phyloP scores from a whole-genome alignment of 495 filamentous ascomycete species.

The Neurospora intermedia region DNA sequence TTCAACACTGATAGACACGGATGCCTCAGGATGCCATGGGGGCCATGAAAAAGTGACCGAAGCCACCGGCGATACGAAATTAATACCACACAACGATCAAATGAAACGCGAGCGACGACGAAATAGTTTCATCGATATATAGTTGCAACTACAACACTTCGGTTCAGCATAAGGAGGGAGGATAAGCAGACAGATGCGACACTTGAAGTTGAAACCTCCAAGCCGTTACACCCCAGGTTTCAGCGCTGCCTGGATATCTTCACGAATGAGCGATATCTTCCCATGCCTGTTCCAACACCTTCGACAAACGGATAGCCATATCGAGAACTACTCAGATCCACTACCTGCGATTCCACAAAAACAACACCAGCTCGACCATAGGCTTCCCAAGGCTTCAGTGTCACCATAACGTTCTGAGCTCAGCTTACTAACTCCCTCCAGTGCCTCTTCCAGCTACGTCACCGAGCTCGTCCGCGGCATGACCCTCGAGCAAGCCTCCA shows the following conservation, averaged over 20 bases:
- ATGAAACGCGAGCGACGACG: neutral
- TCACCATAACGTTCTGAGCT: neutral
- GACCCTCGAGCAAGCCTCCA: conserved; percentile 87
- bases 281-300: neutral
- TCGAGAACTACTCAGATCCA: neutral
- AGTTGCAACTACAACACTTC: neutral
- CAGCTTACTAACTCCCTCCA: conserved; percentile 9
- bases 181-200: neutral
- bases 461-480: conserved; percentile 90
- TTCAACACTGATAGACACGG: neutral
- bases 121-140: neutral
- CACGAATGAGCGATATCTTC: neutral
- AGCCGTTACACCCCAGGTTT: neutral
- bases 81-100: neutral
- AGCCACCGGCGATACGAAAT: neutral
- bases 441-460: conserved; percentile 58
- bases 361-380: neutral
- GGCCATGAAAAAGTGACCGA: neutral
- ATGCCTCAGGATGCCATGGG: neutral
- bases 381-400: neutral
- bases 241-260: neutral
- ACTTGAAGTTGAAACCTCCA: neutral
- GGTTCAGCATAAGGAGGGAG: neutral
- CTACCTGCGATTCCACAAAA: neutral
- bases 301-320: neutral